Base-by-base conservation (phyloP, 805 yeast species). In the Cyberlindnera suaveolens region DNA sequence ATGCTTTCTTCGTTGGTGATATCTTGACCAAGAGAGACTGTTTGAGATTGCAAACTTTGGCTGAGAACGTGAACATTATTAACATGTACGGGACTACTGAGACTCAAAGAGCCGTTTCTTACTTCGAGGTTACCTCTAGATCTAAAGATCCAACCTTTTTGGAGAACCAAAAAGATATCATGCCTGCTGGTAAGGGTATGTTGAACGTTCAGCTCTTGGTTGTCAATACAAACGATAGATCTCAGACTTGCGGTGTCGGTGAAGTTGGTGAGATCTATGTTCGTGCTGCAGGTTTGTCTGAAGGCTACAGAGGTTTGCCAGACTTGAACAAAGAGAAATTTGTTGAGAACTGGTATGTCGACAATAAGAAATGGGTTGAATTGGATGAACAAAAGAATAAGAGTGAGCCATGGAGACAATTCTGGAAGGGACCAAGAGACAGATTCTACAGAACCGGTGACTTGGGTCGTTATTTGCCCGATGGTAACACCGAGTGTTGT, bases 11-110 rank as follows among this genome's bases (percentile, higher is more conserved):
- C 58, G 99, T 93, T 26, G 99, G 99, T 57, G 99, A 93, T 65
- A 87, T 93, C 49, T 71, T 93, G 51, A 93, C 99, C 51, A 95
- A 93, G 68, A 83, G 99, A 68, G 99, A 95, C 65, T 93, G 99
- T 67, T 69, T 87, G 52, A 78, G 97, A 58, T 73, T 93, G 54
- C 99, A 93, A 64, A 79, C 93, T 1, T 74, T 93, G 56, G 98
- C 98, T 13, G 81, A 81, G 61, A 91, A 93, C 58, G 95, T 87
- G 42, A 71, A 66, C 61, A 91, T 93, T 59, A 95, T 93, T 53
- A 93, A 93, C 67, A 93, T 93, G 99, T 93, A 93, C 64, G 99
- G 99, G 58, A 93, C 99, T 33, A 93, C 99, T 10, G 99, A 93
- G 66, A 93, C 99, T 14, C 99, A 95, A 71, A 79, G 99, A 61